Evolutionary conservation across 2,329 filamentous ascomycete genomes (phyloP), one percentile per base, ranked within the genome.

Genomic region (Aureobasidium sp.): DNA sequence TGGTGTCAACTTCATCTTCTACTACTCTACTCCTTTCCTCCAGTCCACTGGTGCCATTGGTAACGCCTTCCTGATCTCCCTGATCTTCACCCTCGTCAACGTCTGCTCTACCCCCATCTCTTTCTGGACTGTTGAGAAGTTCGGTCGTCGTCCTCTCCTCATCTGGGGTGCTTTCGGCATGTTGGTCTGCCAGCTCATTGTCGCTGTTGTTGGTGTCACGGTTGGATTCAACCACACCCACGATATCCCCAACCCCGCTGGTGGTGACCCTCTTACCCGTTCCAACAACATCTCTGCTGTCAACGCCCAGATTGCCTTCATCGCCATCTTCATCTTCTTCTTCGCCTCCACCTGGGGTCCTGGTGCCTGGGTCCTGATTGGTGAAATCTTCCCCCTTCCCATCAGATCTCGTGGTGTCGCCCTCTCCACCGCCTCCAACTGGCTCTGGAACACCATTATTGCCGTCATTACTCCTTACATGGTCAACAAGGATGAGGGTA

Each of bases 251-350:
- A 66, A 67, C 34, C 69, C 67, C 23, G 72, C 70, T 23, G 72
- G 70, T 23, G 53, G 53, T 26, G 53, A 76, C 80, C 64, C 66
- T 77, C 7, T 50, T 10, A 50, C 57, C 12, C 84, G 85, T 1
- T 72, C 74, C 53, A 69, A 72, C 67, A 75, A 75, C 68, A 64
- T 69, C 60, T n/a, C 65, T 2, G 75, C 79, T 9, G 77, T 81
- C 68, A 78, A 75, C 63, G 84, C 88, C 55, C 87, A 92, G 81
- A 91, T 96, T 67, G 85, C 89, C 64, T 94, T 95, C 79, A 94
- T 94, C 72, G 88, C 87, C 78, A 87, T 96, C 79, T 94, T 91
- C 82, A 92, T 96, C 81, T 91, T 90, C 83, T 93, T 88, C 82
- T 96, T 96, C 74, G 91, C 91, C 64, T 86, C 84, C 63, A 96